These are phyloP conservation scores for Lentinula detonsa DNA, from an alignment of 768 basidiomycete genomes.

Conservation along the genomic window DNA sequence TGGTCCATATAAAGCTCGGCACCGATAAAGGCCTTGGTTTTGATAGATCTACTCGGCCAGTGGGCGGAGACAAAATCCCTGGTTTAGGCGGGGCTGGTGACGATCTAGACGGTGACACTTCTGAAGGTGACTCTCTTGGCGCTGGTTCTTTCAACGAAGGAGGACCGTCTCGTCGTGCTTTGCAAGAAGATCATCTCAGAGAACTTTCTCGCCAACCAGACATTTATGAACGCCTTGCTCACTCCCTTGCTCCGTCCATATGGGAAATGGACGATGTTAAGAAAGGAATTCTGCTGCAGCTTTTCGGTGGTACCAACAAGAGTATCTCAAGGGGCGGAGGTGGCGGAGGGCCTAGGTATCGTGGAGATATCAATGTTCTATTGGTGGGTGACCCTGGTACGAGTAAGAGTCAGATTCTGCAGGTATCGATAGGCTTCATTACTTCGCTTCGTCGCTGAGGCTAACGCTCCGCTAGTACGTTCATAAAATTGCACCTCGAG, in stretches of 20 bases:
- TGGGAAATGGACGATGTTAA: slow-evolving; percentile 99
- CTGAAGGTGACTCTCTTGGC: slow-evolving; percentile 22
- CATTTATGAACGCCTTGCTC: slow-evolving; percentile 79
- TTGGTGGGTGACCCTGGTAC: slow-evolving; percentile 98
- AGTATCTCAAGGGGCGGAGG: slow-evolving; percentile 89
- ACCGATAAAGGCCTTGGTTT: slow-evolving; percentile 59
- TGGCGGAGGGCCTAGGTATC: slow-evolving; percentile 91
- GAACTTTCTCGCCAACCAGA: slow-evolving; percentile 72
- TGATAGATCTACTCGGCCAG: slow-evolving; percentile 71
- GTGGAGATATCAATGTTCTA: slow-evolving; percentile 96
- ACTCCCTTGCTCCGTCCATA: slow-evolving; percentile 89
- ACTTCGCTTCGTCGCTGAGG: neutral
- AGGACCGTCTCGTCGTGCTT: slow-evolving; percentile 47
- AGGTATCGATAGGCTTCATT: slow-evolving; percentile 40
- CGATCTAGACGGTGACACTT: slow-evolving; percentile 27
- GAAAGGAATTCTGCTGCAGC: slow-evolving; percentile 92
- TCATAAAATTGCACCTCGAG: slow-evolving; percentile 96
- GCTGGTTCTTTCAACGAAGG: slow-evolving; percentile 52
- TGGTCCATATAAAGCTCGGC: slow-evolving; percentile 84
- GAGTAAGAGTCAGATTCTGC: slow-evolving; percentile 91
- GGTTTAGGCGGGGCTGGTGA: slow-evolving; percentile 69
- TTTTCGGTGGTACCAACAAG: slow-evolving; percentile 99
- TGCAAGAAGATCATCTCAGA: slow-evolving; percentile 73
- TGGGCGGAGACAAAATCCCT: slow-evolving; percentile 62
- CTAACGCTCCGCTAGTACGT: slow-evolving; percentile 63